A percentile compares a stretch with the other conserved stretches of the same genome.
Conservation (phyloP, 2,329 filamentous ascomycete genomes). For the Gliomastix tumulicola region DNA sequence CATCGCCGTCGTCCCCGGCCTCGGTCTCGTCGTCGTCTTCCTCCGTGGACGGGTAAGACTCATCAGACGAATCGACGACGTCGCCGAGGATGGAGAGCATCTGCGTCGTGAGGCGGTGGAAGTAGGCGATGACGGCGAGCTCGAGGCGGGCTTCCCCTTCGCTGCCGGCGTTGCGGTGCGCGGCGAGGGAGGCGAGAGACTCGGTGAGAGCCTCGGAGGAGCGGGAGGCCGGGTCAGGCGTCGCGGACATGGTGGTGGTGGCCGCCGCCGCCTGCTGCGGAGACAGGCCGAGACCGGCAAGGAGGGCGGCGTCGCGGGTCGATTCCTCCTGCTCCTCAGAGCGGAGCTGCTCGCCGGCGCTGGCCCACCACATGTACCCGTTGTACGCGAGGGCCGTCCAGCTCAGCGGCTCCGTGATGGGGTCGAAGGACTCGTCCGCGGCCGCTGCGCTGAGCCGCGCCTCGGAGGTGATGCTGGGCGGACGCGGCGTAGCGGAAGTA, state of each 20-base stretch:
- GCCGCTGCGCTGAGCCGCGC: conserved; percentile 15
- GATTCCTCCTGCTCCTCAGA: conserved; percentile 53
- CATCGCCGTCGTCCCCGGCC: conserved; percentile 14
- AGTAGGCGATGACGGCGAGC: conserved; percentile 72
- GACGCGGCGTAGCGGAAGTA: conserved; percentile 14
- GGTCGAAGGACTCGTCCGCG: conserved; percentile 42
- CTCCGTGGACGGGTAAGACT: conserved; percentile 25
- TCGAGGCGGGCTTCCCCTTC: conserved; percentile 46
- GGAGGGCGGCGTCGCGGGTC: conserved; percentile 45
- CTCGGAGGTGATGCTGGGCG: conserved; percentile 18
- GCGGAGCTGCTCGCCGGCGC: conserved; percentile 64
- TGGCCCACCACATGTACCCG: conserved; percentile 88
- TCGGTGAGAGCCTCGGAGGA: conserved; percentile 26
- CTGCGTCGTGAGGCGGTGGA: conserved; percentile 66
- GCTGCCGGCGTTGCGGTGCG: conserved; percentile 20
- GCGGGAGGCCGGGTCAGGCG: conserved; percentile 19
- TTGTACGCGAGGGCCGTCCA: conserved; percentile 74
- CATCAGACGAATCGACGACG: conserved; percentile 44
- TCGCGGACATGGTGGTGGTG: conserved; percentile 17
- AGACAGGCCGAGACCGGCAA: conserved; percentile 50
- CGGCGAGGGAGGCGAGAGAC: conserved; percentile 37
- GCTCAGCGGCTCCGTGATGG: conserved; percentile 54
- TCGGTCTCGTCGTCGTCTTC: conserved; percentile 26
- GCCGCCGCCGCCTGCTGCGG: conserved; percentile 23
- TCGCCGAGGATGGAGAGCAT: conserved; percentile 57